Conservation (phyloP, 129 eudicot genomes). For the Erigeron canadensis region DNA sequence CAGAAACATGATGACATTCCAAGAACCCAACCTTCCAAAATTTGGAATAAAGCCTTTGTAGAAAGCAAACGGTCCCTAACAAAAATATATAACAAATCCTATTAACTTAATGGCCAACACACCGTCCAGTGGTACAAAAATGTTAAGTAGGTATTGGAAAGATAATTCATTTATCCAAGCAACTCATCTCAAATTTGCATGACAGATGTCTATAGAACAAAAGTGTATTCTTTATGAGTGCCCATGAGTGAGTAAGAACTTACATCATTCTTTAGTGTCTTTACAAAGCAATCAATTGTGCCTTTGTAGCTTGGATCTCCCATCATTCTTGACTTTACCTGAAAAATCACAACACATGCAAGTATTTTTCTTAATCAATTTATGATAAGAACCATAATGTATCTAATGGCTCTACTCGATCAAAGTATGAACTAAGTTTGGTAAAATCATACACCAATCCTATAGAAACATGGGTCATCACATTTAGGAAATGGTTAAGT, state of each 20-base stretch:
- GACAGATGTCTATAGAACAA: neutral
- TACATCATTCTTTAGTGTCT: conserved; percentile 92
- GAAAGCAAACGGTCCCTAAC: conserved; percentile 91
- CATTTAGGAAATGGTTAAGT: neutral
- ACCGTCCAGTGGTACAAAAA: neutral
- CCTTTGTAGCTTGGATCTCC: conserved; percentile 87
- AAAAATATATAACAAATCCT: neutral
- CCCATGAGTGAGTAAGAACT: conserved; percentile 21
- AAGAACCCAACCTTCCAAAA: conserved; percentile 91
- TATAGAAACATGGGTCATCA: neutral
- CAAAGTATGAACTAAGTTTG: neutral
- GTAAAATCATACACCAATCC: neutral
- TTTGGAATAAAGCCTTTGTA: conserved; percentile 95
- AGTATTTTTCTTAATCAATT: conserved; percentile 15
- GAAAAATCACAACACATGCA: conserved; percentile 9
- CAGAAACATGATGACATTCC: conserved; percentile 97
- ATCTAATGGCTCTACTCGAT: neutral
- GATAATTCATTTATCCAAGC: neutral
- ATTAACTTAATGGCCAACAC: neutral
- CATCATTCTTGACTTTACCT: conserved; percentile 99
- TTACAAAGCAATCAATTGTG: conserved; percentile 88
- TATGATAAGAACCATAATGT: neutral
- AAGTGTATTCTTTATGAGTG: neutral
- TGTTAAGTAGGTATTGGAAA: neutral
- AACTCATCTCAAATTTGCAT: neutral